Conservation (phyloP, 2,329 filamentous ascomycete genomes). For the Dactylella cylindrospora region DNA sequence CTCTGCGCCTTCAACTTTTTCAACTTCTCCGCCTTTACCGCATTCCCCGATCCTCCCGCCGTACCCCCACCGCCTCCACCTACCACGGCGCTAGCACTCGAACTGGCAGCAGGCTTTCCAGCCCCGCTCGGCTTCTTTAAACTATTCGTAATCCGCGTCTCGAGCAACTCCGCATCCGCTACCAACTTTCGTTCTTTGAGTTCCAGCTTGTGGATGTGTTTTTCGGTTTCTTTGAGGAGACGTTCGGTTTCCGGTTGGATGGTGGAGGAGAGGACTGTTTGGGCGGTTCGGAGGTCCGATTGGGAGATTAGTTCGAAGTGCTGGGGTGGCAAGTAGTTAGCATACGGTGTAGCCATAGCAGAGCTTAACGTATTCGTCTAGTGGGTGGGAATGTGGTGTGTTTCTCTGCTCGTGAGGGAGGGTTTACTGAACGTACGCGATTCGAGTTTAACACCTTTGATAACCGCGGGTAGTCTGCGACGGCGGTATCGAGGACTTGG, state of each 20-base stretch:
- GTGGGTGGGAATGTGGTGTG: not conserved
- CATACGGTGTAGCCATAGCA: not conserved
- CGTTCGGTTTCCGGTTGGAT: constrained; percentile 82
- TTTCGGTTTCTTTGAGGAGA: constrained; percentile 77
- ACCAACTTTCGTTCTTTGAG: constrained; percentile 81
- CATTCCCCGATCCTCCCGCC: constrained; percentile 48
- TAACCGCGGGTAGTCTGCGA: constrained; percentile 60
- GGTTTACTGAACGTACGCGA: constrained; percentile 54
- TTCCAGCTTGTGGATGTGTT: constrained; percentile 77
- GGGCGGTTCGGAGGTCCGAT: constrained; percentile 75
- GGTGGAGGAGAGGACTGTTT: constrained; percentile 80
- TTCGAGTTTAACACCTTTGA: constrained; percentile 61
- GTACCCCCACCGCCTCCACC: constrained; percentile 45
- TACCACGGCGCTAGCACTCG: constrained; percentile 46
- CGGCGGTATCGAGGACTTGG: constrained; percentile 56
- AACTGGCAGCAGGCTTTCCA: constrained; percentile 36
- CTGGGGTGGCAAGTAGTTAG: constrained; percentile 59
- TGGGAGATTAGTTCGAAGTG: constrained; percentile 93
- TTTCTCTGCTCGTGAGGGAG: not conserved
- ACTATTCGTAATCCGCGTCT: constrained; percentile 59
- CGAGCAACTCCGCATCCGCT: constrained; percentile 78
- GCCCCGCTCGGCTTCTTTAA: constrained; percentile 47
- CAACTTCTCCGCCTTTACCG: constrained; percentile 60
- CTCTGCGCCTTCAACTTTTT: constrained; percentile 75
- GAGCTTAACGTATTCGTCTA: constrained; percentile 6